A percentile compares a stretch with the other conserved stretches of the same genome.
These are phyloP conservation scores for Phytopythium delawarense DNA, from an alignment of 352 stramenopile species.

Conservation along the genomic window DNA sequence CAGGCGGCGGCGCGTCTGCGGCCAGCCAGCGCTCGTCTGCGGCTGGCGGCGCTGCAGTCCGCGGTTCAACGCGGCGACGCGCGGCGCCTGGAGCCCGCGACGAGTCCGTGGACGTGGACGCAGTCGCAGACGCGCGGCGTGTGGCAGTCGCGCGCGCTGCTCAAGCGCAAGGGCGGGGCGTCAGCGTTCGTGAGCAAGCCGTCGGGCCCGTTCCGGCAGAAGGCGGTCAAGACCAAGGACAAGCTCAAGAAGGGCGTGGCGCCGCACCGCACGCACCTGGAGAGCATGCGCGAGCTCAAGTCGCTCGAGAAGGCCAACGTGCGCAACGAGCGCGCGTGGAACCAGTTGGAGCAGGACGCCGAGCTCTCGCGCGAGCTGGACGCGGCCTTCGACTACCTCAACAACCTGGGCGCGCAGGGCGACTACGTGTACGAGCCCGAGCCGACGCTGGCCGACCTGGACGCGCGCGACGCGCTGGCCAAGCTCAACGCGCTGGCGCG, in stretches of 20 bases:
- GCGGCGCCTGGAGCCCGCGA: neutral
- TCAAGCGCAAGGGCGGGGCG: slow-evolving; percentile 63
- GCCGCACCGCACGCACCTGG: slow-evolving; percentile 52
- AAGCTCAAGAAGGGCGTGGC: slow-evolving; percentile 61
- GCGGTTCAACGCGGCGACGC: neutral
- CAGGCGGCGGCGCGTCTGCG: neutral
- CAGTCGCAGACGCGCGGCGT: slow-evolving; percentile 17
- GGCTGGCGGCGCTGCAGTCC: neutral
- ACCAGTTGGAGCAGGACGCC: slow-evolving; percentile 47
- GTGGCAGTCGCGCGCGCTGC: slow-evolving; percentile 33
- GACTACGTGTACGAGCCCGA: slow-evolving; percentile 72
- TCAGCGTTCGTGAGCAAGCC: slow-evolving; percentile 64
- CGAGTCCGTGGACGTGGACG: too few relatives aligned
- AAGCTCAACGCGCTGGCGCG: slow-evolving; percentile 70
- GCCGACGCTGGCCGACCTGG: slow-evolving; percentile 51
- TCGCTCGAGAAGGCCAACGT: slow-evolving; percentile 24
- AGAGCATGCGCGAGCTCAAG: slow-evolving; percentile 47
- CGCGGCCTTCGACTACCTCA: slow-evolving; percentile 63
- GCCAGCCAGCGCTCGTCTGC: neutral
- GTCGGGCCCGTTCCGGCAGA: slow-evolving; percentile 46
- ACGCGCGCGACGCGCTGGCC: slow-evolving; percentile 52
- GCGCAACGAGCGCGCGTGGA: slow-evolving; percentile 51
- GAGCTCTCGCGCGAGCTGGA: slow-evolving; percentile 65
- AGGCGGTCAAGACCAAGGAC: slow-evolving; percentile 43
- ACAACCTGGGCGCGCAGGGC: slow-evolving; percentile 51